Percentiles rank a stretch among this genome's conserved stretches.
Conservation (phyloP, 139 green algal genomes). For the Picocystis salinarum region DNA sequence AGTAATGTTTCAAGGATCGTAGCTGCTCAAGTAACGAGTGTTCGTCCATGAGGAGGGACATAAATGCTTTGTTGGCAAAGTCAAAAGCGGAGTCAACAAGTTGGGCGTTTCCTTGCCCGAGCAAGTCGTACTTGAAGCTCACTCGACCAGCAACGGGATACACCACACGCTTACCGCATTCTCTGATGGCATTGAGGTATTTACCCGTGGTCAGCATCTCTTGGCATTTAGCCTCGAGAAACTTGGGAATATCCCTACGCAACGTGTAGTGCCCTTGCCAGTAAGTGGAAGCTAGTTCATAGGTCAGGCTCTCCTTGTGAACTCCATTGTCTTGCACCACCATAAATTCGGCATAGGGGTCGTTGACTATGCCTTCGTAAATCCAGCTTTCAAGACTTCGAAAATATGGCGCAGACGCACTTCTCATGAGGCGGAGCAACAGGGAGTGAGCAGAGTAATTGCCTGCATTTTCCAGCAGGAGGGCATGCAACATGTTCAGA, state of each 20-base stretch:
- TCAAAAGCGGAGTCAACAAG: not conserved
- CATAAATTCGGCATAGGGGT: conserved; percentile 81
- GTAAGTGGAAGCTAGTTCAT: conserved; percentile 29
- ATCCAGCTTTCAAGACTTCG: conserved; percentile 55
- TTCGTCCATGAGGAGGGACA: conserved; percentile 35
- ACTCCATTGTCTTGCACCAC: conserved; percentile 41
- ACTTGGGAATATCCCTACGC: conserved; percentile 44
- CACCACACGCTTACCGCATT: conserved; percentile 34
- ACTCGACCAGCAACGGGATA: conserved; percentile 12
- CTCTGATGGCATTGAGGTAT: conserved; percentile 69
- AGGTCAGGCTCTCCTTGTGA: conserved; percentile 8
- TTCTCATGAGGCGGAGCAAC: conserved; percentile 38
- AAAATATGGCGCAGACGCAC: conserved; percentile 56
- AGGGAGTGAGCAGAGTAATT: conserved; percentile 27
- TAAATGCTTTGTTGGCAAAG: conserved; percentile 29
- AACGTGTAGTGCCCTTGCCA: conserved; percentile 59
- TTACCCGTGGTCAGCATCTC: conserved; percentile 39
- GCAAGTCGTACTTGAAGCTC: too few species aligned
- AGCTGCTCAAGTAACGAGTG: conserved; percentile 31
- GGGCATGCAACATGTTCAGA: conserved; percentile 44
- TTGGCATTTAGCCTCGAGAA: conserved; percentile 24
- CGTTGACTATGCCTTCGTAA: conserved; percentile 47
- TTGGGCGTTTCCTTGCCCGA: not conserved
- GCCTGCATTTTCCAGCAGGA: conserved; percentile 19
- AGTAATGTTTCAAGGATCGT: conserved; percentile 66